phyloP scores from a whole-genome alignment of 192 early-diverging fungal species.

The Phlyctochytrium arcticum region DNA sequence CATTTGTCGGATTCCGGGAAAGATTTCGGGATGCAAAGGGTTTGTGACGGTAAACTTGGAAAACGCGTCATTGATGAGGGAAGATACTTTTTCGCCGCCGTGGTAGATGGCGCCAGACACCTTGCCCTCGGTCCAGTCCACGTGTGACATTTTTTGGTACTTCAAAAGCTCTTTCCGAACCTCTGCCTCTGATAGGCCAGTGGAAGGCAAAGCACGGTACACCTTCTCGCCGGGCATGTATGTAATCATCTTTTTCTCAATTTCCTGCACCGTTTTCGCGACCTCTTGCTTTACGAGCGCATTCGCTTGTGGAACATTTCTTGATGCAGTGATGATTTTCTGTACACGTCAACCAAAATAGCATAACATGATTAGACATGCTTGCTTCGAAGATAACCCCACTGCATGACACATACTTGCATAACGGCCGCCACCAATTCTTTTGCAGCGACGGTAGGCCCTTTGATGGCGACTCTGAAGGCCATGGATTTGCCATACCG shows the following conservation, averaged over 20 bases:
- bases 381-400: neutral
- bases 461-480: slow-evolving; percentile 46
- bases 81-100: slow-evolving; percentile 77
- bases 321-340: slow-evolving; percentile 18
- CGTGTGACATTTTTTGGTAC: slow-evolving; percentile 55
- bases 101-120: slow-evolving; percentile 92
- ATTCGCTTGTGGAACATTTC: slow-evolving; percentile 50
- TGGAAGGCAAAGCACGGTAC: slow-evolving; percentile 61
- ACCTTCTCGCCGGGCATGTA: slow-evolving; percentile 58
- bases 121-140: slow-evolving; percentile 81
- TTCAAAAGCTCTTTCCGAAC: slow-evolving; percentile 43
- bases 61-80: slow-evolving; percentile 75
- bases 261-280: slow-evolving; percentile 69
- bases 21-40: slow-evolving; percentile 92
- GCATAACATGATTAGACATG: neutral
- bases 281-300: slow-evolving; percentile 70
- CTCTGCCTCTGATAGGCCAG: slow-evolving; percentile 58
- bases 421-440: slow-evolving; percentile 41
- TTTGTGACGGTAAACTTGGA: slow-evolving; percentile 78
- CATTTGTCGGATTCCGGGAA: slow-evolving; percentile 91
- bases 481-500: slow-evolving; percentile 41
- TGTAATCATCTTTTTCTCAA: slow-evolving; percentile 72
- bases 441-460: slow-evolving; percentile 43
- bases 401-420: slow-evolving; percentile 52
- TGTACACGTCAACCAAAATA: neutral